Evolutionary conservation across 1,284 basidiomycete genomes (phyloP), one percentile per base, ranked within the genome.

Genomic region (Malassezia sp.): DNA sequence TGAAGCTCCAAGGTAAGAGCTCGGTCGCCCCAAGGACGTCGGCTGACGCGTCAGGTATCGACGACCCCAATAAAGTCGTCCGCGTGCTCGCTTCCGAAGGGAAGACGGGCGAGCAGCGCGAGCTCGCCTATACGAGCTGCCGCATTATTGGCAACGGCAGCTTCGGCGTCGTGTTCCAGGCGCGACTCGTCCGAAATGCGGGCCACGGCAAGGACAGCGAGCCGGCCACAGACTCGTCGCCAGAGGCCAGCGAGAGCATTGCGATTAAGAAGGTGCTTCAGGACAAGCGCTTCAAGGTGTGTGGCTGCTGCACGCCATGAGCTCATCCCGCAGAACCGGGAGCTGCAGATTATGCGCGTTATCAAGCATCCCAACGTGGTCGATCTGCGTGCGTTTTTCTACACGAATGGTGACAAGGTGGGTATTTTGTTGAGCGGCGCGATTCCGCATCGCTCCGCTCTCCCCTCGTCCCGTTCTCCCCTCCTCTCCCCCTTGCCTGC

Each of bases 231-330:
- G 38, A 40, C 3, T 14, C 18, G 15, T 27, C 56, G 17, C 49
- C 56, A 15, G 53, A 56, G 14, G 49, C 49, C 15, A 55, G 49
- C 41, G 82, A 85, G 53, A 89, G 95, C 64, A 93, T 97, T 66
- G 91, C 91, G 45, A 97, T 97, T 79, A 97, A 97, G 82, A 97
- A 96, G 78, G 91, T 97, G 42, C 75, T 97, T 59, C 91, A 97
- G 78, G 91, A 97, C 77, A 97, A 97, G 79, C 82, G 91, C 60
- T 97, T 97, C 83, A 97, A 97, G 85, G 90, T 89, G 60, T 52
- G 79, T 50, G 2, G 20, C 2, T 15, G 5, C 4, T 11, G 21
- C 43, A n/a, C n/a, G n/a, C n/a, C n/a, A n/a, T n/a, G n/a, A n/a
- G n/a, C n/a, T n/a, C n/a, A n/a, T 31, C 21, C 17, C 10, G 57